These are phyloP conservation scores for Vigna trinervia DNA, from an alignment of 306 rosid genomes.

Conservation along the genomic window DNA sequence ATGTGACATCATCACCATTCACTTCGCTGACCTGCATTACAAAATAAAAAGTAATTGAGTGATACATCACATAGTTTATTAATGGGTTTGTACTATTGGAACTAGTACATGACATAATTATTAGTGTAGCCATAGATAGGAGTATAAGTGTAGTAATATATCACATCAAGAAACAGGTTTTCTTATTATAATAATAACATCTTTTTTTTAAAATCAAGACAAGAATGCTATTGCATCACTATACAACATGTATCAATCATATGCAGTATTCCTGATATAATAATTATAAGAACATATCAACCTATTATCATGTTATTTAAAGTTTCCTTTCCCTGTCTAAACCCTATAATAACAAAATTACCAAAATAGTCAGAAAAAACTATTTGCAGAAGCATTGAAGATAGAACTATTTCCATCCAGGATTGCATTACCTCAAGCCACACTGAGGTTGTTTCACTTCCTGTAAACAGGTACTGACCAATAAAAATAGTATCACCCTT, in stretches of 20 bases:
- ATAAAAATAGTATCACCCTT: slow-evolving; percentile 53
- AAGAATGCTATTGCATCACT: too few species aligned
- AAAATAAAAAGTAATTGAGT: slow-evolving; percentile 28
- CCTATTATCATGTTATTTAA: neutral
- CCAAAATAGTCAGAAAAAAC: neutral
- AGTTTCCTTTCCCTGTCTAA: neutral
- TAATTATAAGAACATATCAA: neutral
- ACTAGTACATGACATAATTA: neutral
- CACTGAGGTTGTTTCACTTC: slow-evolving; percentile 53
- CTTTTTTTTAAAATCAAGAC: too few species aligned
- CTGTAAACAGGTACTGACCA: slow-evolving; percentile 53
- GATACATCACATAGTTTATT: neutral
- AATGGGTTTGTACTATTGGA: neutral
- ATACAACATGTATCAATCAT: too few species aligned
- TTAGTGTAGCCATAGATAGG: neutral
- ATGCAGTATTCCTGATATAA: neutral
- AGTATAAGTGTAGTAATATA: neutral
- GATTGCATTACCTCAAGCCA: slow-evolving; percentile 50
- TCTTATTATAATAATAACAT: neutral
- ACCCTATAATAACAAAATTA: neutral
- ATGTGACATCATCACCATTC: slow-evolving; percentile 77
- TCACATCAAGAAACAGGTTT: neutral
- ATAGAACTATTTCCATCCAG: neutral
- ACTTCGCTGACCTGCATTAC: slow-evolving; percentile 68
- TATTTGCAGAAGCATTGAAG: neutral